Conservation (phyloP, 345 rosid species). For the Populus nigra region DNA sequence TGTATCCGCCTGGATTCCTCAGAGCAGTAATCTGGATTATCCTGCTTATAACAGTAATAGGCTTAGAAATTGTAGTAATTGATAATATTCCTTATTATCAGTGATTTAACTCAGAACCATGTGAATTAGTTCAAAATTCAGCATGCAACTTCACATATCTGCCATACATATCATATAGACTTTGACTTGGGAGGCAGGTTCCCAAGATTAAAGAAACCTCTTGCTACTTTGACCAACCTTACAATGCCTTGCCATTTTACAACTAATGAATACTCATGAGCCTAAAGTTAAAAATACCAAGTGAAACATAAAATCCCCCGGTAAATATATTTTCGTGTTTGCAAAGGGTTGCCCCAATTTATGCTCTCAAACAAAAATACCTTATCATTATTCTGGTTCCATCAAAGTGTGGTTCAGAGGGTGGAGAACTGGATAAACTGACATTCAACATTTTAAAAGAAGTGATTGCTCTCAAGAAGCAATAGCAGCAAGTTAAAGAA, state of each 20-base stretch:
- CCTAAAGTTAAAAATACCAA: not conserved
- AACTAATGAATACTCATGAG: not conserved
- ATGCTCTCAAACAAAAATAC: not conserved
- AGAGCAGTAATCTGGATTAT: slow-evolving; percentile 53
- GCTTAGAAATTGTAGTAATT: not conserved
- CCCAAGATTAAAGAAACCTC: not conserved
- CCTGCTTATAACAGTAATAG: slow-evolving; percentile 39
- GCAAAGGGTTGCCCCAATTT: not conserved
- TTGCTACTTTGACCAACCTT: not conserved
- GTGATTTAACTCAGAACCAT: slow-evolving; percentile 3
- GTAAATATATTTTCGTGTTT: not conserved
- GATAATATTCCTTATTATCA: not conserved
- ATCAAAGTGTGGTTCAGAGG: not conserved
- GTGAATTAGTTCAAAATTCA: not conserved
- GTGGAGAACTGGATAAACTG: not conserved
- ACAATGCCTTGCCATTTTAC: not conserved
- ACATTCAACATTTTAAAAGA: not conserved
- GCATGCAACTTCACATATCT: not conserved
- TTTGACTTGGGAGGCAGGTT: not conserved
- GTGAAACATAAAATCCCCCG: not conserved
- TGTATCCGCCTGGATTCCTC: slow-evolving; percentile 97
- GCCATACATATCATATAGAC: not conserved
- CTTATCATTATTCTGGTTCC: not conserved
- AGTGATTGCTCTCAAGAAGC: not conserved
- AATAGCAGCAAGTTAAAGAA: not conserved